These are phyloP conservation scores for Chamaecrista fasciculata DNA, from an alignment of 306 rosid genomes.

Conservation along the genomic window DNA sequence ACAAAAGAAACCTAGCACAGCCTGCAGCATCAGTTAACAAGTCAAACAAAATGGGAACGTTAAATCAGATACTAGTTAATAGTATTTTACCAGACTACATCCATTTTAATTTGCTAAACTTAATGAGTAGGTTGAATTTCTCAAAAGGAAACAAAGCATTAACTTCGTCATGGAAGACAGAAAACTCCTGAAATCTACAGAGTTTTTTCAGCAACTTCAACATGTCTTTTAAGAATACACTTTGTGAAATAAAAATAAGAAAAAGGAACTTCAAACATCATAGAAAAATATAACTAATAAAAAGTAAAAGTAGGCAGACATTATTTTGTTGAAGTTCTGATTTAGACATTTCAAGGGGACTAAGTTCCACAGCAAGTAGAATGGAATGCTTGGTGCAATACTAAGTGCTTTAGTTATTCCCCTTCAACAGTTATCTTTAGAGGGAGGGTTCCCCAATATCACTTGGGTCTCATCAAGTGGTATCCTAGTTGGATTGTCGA, in stretches of 20 bases:
- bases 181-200: neutral
- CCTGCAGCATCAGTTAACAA: slow-evolving; percentile 51
- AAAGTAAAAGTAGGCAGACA: neutral
- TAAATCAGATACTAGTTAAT: neutral
- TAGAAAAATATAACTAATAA: neutral
- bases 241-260: slow-evolving; percentile 1
- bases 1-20: slow-evolving; percentile 74
- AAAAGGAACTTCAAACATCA: slow-evolving; percentile 19
- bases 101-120: slow-evolving; percentile 8
- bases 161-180: slow-evolving; percentile 5
- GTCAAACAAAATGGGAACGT: slow-evolving; percentile 24
- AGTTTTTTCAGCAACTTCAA: slow-evolving; percentile 11
- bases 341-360: neutral
- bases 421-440: no score
- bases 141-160: neutral
- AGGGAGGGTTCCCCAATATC: no score
- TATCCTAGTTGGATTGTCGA: no score
- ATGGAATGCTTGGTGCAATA: no score
- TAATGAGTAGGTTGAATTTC: neutral
- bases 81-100: neutral
- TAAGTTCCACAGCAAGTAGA: no score
- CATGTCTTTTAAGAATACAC: neutral
- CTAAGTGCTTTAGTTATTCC: no score
- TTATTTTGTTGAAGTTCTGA: slow-evolving; percentile 11
- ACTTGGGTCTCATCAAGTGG: no score